Base-by-base conservation (phyloP, 176 grass and related monocot species). In the Saccharum spontaneum region DNA sequence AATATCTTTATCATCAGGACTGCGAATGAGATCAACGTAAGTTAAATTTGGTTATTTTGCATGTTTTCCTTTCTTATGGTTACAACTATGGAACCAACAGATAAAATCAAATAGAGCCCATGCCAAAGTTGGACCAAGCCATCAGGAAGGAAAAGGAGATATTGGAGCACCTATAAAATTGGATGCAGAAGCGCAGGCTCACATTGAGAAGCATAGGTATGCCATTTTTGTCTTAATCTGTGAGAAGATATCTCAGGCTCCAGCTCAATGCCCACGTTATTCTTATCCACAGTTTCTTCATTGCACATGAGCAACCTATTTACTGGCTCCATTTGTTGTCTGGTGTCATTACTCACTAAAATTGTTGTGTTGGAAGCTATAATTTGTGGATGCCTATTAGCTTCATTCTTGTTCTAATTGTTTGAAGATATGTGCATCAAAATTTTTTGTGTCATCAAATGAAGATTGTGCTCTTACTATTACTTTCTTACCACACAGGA, bases 201-300 rank as follows among this genome's bases (percentile, higher is more conserved):
- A 81, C 49, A 95, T 98, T 66, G 93, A 93, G 83, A 98, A 95
- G 80, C 93, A 98, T 77, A 98, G 93, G 93, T 98, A 80, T 79
- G 49, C 7, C 50, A 64, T 23, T 59, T 65, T 80, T 11, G 16
- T 14, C 57, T 60, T 60, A 60, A 24, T 60, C 9, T 23, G 54
- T 55, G 55, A 59, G 22, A 23, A 59, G 55, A n/a, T 10, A 31
- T 76, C 50, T 12, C 3, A 4, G 48, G 44, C 64, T 83, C 34
- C 30, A 54, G 38, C 54, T 73, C n/a, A 79, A 28, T 64, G 57
- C 33, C 34, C 40, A 66, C 8, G 61, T 72, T 78, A 66, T 33
- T 75, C 36, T 16, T 79, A 28, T 75, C 24, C 16, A 30, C 40
- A 73, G 1, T 50, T 36, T 39, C 57, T 66, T 16, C 18, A 40